Evolutionary conservation across 768 basidiomycete genomes (phyloP).

Genomic region (Austroboletus festivus): DNA sequence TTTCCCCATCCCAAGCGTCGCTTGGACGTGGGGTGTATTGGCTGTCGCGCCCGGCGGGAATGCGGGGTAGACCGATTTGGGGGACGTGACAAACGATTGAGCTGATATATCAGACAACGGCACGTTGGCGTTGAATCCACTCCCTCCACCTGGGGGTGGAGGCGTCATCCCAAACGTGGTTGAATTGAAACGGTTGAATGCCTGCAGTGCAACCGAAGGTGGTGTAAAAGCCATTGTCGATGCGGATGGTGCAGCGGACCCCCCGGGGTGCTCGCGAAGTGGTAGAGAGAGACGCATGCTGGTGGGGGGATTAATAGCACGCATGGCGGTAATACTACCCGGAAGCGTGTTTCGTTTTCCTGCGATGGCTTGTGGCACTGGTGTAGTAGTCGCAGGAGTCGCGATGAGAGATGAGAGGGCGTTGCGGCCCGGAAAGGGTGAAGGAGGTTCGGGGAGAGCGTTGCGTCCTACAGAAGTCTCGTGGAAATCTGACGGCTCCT

Average conservation of each 20-base stretch:
- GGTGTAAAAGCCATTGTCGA: constrained; percentile 25
- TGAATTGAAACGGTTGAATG: constrained; percentile 26
- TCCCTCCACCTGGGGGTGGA: constrained; percentile 26
- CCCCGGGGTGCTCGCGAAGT: constrained; percentile 24
- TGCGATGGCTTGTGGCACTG: constrained; percentile 39
- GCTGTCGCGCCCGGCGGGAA: constrained; percentile 48
- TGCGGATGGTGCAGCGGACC: constrained; percentile 7
- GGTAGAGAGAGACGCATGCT: constrained; percentile 25
- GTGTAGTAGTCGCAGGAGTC: constrained; percentile 22
- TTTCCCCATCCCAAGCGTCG: constrained; percentile 48
- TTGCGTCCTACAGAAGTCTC: constrained; percentile 25
- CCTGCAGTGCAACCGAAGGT: constrained; percentile 36
- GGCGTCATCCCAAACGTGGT: constrained; percentile 35
- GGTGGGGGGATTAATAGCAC: constrained; percentile 21
- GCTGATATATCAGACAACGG: constrained; percentile 13
- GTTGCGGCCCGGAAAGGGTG: constrained; percentile 62
- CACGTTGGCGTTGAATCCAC: not conserved
- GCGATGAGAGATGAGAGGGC: constrained; percentile 24
- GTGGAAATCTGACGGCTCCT: constrained; percentile 19
- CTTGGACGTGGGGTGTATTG: constrained; percentile 54
- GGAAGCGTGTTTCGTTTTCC: constrained; percentile 59
- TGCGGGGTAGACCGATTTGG: constrained; percentile 73
- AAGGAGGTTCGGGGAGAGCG: constrained; percentile 71
- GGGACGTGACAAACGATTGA: constrained; percentile 35
- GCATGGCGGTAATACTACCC: constrained; percentile 31